Evolutionary conservation across 1,284 basidiomycete genomes (phyloP), one percentile per base, ranked within the genome.

Genomic region (Fomitopsis schrenkii): DNA sequence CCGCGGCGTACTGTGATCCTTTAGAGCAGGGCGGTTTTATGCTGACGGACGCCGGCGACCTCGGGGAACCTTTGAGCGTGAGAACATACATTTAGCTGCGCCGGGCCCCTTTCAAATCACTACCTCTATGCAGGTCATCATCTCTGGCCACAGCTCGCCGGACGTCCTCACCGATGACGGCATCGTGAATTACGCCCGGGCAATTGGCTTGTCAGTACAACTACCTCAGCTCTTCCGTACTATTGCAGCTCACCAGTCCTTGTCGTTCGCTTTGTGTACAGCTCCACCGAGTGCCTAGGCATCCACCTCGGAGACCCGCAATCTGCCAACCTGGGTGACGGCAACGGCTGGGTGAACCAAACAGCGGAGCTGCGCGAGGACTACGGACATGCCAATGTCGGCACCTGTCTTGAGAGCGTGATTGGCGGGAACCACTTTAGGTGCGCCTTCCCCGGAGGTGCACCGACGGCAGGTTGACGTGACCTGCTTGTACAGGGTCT

Each of bases 11-110:
- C 68, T 79, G 79, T 59, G 66, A 81, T 61, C 86, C 85, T 8
- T 63, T 64, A 5, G 33, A 35, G 0, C 71, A 71, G 8, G 85
- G 85, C 4, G 86, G 85, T 0, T 84, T 83, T 3, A 77, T 83
- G 79, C 77, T 87, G 35, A 73, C 78, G 62, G 68, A 81, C 56
- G 73, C 82, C n/a, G 75, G 76, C n/a, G 64, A 74, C 55, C 65
- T 74, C 3, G 90, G 90, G 35, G 90, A 91, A 73, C 90, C 90
- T 30, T 72, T 92, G 60, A 92, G 92, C 65, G 82, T 86, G 60
- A 42, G 76, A 6, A 35, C 26, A 54, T n/a, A 10, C 15, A 7
- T 10, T 38, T 15, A 40, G 5, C 38, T 40, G 14, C 3, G 9
- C 9, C 9, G 35, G 10, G 30, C 8, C 30, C 8, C 30, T 5